A percentile compares a stretch with the other conserved stretches of the same genome.
phyloP scores from a whole-genome alignment of 495 filamentous ascomycete genomes.

The Immersiella caudata region DNA sequence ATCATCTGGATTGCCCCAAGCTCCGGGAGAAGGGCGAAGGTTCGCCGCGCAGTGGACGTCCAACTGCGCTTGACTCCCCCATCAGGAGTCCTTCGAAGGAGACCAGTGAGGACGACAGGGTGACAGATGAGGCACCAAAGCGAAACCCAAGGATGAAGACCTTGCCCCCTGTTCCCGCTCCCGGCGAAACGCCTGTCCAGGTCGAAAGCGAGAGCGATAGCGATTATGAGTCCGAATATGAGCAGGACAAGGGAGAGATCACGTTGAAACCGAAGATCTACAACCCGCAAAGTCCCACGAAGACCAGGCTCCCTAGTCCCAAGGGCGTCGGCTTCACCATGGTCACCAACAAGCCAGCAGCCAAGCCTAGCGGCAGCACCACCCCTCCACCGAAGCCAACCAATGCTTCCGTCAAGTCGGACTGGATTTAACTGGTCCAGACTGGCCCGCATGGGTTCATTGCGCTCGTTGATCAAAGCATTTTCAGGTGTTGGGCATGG shows the following conservation, averaged over 20 bases:
- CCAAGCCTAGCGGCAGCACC: conserved; percentile 18
- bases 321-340: conserved; percentile 47
- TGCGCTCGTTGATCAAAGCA: conserved; percentile 23
- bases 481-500: conserved; percentile 33
- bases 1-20: conserved; percentile 40
- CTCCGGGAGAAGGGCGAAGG: conserved; percentile 26
- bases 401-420: conserved; percentile 26
- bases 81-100: conserved; percentile 17
- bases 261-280: conserved; percentile 49
- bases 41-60: conserved; percentile 28
- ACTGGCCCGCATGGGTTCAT: background rate
- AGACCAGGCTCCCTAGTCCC: conserved; percentile 47
- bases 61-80: conserved; percentile 32
- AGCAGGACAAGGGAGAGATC: conserved; percentile 7
- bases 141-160: conserved; percentile 42
- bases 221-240: background rate
- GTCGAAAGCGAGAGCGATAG: background rate
- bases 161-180: conserved; percentile 37
- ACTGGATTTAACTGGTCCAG: conserved; percentile 31
- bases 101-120: background rate
- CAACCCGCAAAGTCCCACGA: conserved; percentile 44
- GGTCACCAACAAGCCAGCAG: conserved; percentile 10
- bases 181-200: background rate
- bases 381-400: conserved; percentile 21
- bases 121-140: conserved; percentile 19